phyloP scores from a whole-genome alignment of 2,329 filamentous ascomycete genomes.

The Ophiostoma tasmaniense region DNA sequence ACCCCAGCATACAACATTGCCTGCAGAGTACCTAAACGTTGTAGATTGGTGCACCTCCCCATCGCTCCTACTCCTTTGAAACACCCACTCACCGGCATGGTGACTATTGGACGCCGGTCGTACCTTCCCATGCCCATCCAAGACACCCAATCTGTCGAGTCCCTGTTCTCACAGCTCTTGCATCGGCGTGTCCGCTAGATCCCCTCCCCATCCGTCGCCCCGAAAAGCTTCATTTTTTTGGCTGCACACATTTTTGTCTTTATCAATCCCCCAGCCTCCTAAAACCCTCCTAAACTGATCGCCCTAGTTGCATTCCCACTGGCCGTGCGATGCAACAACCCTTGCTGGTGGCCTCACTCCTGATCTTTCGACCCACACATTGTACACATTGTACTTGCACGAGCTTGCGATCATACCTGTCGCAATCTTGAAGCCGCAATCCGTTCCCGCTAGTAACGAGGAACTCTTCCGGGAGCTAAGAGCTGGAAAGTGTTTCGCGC shows the following conservation, averaged over 20 bases:
- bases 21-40: not conserved
- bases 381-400: not conserved
- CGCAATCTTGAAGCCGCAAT: not conserved
- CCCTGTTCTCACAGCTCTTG: not conserved
- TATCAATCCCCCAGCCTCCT: not conserved
- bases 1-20: not conserved
- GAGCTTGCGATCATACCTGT: not conserved
- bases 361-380: not conserved
- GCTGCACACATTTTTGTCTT: not conserved
- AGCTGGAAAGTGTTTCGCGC: not conserved
- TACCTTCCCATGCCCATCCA: not conserved
- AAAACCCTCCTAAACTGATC: not conserved
- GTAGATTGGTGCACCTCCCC: not conserved
- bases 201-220: not conserved
- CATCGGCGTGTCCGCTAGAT: not conserved
- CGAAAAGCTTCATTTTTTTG: not conserved
- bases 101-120: not conserved
- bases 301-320: not conserved
- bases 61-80: not conserved
- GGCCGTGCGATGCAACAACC: not conserved
- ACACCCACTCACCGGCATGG: slow-evolving; percentile 6
- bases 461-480: not conserved
- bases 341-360: not conserved
- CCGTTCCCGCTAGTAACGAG: not conserved
- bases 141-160: not conserved